Base-by-base conservation (phyloP, 2,329 filamentous ascomycete genomes). In the Chaetomium sp. region DNA sequence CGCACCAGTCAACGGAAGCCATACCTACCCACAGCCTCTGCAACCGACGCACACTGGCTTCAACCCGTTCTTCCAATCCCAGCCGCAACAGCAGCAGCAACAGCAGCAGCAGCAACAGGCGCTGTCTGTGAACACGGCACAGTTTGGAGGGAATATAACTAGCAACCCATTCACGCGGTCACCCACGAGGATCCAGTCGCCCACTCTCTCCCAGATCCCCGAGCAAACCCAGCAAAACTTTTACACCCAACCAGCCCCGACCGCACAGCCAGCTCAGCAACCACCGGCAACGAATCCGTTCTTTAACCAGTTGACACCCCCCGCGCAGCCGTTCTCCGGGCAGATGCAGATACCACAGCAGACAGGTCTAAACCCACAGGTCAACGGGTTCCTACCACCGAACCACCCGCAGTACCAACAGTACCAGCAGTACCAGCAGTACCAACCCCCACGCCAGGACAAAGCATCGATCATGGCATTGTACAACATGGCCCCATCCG, bases 381-480 rank as follows among this genome's bases (percentile, higher is more conserved):
- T 56, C 53, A 59, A 56, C 14, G 60, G 57, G 27, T 61, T 62
- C 40, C 33, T 53, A 7, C 48, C 51, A 35, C 58, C 56, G 43
- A 49, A 56, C 6, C 60, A 62, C 19, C 19, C 19, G 41, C 50
- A 61, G 40, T 52, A 36, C 66, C 68, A 53, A 50, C 73, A 27
- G 19, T 27, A 27, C 19, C 48, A 53, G 37, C 58, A 59, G 40
- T 49, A 56, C 6, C 60, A 62, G 41, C 50, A 61, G 40, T 52
- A 36, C 66, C 68, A 53, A 50, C 73, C 76, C 12, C 73, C 74
- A 43, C 74, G 79, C 36, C 78, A 84, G 35, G 83, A 90, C 64
- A 91, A 88, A 60, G 82, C 81, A 3, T 86, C 86, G 4, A 92
- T 94, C 57, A 76, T 92, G 69, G 86, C 88, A 5, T 71, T 94